These are phyloP conservation scores for Irineochytrium annulatum DNA, from an alignment of 192 early-diverging fungal genomes.

Conservation along the genomic window DNA sequence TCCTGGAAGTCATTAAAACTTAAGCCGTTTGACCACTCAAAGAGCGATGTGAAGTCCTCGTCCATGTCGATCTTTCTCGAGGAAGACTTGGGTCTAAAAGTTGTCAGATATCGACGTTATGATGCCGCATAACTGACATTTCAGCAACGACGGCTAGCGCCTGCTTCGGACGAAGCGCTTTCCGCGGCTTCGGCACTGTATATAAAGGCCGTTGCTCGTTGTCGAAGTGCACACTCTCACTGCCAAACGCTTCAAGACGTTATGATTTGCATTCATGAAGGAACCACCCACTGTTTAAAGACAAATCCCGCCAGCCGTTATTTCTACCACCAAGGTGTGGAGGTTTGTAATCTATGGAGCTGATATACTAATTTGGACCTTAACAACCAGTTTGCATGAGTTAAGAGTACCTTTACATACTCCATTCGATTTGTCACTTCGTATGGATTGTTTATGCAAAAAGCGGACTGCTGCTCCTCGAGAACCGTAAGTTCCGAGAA, in stretches of 20 bases:
- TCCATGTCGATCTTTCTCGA: conserved; percentile 20
- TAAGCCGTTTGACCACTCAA: conserved; percentile 44
- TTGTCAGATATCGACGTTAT: neutral
- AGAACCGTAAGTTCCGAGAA: conserved; percentile 36
- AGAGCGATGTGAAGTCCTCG: conserved; percentile 42
- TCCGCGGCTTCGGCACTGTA: neutral
- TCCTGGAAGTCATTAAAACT: conserved; percentile 30
- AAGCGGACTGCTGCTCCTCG: conserved; percentile 14
- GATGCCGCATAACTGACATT: neutral
- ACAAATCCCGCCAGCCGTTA: conserved; percentile 48
- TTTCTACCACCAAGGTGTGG: conserved; percentile 45
- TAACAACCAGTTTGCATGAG: neutral
- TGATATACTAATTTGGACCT: conserved; percentile 34
- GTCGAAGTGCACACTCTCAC: conserved; percentile 11
- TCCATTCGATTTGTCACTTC: conserved; percentile 51
- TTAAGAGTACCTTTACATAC: conserved; percentile 43
- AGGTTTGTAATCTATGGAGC: conserved; percentile 38
- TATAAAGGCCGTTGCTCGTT: neutral
- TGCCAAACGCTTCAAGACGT: conserved; percentile 2
- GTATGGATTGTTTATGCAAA: conserved; percentile 27
- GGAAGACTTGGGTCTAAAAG: neutral
- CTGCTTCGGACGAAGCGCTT: neutral
- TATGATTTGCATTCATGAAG: neutral
- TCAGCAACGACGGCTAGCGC: neutral
- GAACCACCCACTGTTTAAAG: conserved; percentile 32